phyloP scores from a whole-genome alignment of 805 yeast species.

The Metschnikowia similis region DNA sequence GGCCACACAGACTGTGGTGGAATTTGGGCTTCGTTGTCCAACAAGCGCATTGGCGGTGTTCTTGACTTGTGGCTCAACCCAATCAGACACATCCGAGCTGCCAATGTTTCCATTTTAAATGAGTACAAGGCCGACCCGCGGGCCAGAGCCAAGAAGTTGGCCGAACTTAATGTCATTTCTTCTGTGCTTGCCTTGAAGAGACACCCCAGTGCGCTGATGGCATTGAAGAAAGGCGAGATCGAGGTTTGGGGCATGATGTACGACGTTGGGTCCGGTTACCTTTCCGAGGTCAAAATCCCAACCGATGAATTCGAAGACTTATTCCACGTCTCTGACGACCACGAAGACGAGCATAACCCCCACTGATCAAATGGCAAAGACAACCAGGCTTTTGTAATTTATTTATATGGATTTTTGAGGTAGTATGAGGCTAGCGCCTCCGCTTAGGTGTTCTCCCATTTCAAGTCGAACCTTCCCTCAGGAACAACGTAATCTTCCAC shows the following conservation, averaged over 20 bases:
- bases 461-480: constrained; percentile 67
- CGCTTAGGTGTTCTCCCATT: constrained; percentile 49
- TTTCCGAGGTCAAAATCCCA: constrained; percentile 24
- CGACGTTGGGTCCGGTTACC: constrained; percentile 19
- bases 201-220: constrained; percentile 19
- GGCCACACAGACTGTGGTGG: constrained; percentile 23
- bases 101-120: constrained; percentile 15
- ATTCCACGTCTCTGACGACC: constrained; percentile 34
- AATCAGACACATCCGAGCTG: constrained; percentile 19
- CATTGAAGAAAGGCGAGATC: constrained; percentile 18
- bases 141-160: constrained; percentile 18
- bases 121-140: constrained; percentile 14
- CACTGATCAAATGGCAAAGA: constrained; percentile 11
- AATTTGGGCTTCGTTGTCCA: constrained; percentile 20
- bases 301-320: constrained; percentile 42
- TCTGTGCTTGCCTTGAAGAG: constrained; percentile 19
- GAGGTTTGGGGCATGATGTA: constrained; percentile 23
- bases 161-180: constrained; percentile 19
- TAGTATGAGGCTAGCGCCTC: background rate
- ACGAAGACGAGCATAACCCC: constrained; percentile 21
- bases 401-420: background rate
- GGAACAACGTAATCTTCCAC: constrained; percentile 62
- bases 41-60: constrained; percentile 19
- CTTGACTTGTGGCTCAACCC: constrained; percentile 22
- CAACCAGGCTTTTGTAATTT: background rate